Percentiles rank a stretch among this genome's conserved stretches.
phyloP scores from a whole-genome alignment of 1,139 yeast species.

The Schizosaccharomyces versatilis region DNA sequence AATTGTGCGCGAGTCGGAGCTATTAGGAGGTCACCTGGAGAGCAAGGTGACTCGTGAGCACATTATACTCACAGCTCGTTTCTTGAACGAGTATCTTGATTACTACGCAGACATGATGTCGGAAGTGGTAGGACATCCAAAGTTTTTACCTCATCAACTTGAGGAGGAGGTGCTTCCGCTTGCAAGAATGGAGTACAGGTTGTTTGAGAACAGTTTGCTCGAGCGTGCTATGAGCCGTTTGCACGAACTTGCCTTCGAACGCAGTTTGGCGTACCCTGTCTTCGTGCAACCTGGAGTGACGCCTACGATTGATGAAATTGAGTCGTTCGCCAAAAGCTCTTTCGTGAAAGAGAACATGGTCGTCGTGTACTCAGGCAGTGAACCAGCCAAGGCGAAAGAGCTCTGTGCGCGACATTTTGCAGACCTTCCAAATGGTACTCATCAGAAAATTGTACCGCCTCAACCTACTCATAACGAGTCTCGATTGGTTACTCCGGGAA shows the following conservation, averaged over 20 bases:
- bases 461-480: conserved; percentile 42
- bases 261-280: conserved; percentile 71
- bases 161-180: conserved; percentile 64
- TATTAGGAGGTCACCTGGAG: conserved; percentile 64
- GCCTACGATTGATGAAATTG: conserved; percentile 43
- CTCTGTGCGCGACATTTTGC: conserved; percentile 50
- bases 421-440: conserved; percentile 32
- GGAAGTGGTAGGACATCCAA: conserved; percentile 40
- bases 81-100: conserved; percentile 74
- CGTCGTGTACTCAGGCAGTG: conserved; percentile 54
- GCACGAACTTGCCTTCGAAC: conserved; percentile 65
- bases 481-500: conserved; percentile 48
- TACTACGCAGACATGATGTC: conserved; percentile 76
- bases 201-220: conserved; percentile 30
- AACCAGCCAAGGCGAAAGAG: conserved; percentile 42
- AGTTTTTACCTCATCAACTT: conserved; percentile 28
- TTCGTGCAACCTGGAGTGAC: conserved; percentile 42
- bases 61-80: conserved; percentile 55
- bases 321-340: conserved; percentile 41
- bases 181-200: conserved; percentile 30
- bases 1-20: conserved; percentile 82
- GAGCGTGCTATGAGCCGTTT: conserved; percentile 55
- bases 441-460: conserved; percentile 26
- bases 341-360: conserved; percentile 53
- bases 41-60: conserved; percentile 64